Conservation (phyloP, 768 basidiomycete species). For the Rhodotorula paludigena region DNA sequence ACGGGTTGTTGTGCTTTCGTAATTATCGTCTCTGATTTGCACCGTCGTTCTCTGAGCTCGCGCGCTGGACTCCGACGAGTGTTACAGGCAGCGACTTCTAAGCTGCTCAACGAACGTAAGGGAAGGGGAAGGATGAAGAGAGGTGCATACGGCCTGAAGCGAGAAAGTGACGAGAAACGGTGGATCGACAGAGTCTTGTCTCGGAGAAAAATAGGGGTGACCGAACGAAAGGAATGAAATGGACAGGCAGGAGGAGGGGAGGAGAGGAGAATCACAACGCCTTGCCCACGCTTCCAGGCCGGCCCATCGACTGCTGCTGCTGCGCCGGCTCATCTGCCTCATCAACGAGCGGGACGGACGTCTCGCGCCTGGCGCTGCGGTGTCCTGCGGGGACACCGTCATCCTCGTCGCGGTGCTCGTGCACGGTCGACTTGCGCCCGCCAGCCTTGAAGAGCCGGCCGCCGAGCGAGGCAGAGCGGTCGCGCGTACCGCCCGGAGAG, state of each 20-base stretch:
- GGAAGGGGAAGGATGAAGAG: no score
- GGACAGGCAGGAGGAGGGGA: not conserved
- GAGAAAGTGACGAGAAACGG: no score
- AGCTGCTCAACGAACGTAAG: no score
- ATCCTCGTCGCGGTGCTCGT: not conserved
- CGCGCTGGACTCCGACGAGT: no score
- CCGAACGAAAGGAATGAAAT: not conserved
- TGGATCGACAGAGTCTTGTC: no score
- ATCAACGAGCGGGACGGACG: not conserved
- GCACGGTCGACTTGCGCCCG: slow-evolving; percentile 2
- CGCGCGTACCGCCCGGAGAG: not conserved
- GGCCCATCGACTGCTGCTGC: not conserved
- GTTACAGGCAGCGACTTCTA: no score
- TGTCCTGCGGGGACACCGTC: not conserved
- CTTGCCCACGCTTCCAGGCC: not conserved
- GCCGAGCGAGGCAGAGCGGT: slow-evolving; percentile 4
- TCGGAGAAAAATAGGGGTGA: not conserved
- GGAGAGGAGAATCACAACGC: not conserved
- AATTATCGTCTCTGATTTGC: not conserved
- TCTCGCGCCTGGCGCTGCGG: not conserved
- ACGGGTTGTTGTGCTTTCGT: no score
- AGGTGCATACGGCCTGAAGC: no score
- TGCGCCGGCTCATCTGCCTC: not conserved
- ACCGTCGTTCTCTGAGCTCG: no score
- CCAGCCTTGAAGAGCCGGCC: slow-evolving; percentile 6